Percentiles rank a stretch among this genome's conserved stretches.
These are phyloP conservation scores for Agaricus subrufescens DNA, from an alignment of 768 basidiomycete genomes.

Conservation along the genomic window DNA sequence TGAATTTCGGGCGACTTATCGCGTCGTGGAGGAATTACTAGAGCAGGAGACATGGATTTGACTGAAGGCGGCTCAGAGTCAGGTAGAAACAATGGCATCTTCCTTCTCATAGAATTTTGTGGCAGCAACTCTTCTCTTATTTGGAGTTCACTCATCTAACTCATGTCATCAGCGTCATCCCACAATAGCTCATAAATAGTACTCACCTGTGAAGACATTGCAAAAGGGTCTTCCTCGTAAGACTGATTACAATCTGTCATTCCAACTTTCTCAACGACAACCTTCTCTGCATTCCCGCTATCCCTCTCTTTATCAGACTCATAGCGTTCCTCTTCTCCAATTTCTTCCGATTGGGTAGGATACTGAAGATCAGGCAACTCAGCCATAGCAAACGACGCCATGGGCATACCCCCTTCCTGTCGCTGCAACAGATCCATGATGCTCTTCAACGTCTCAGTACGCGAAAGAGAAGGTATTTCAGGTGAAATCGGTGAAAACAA, in stretches of 20 bases:
- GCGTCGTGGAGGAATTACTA: background rate
- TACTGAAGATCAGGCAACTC: slow-evolving; percentile 6
- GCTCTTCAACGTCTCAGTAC: background rate
- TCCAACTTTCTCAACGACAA: no score
- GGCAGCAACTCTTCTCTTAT: background rate
- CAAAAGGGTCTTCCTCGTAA: background rate
- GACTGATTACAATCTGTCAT: background rate
- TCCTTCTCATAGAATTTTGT: background rate
- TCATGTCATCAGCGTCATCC: no score
- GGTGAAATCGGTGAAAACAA: background rate
- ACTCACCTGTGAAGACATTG: no score
- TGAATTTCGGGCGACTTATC: background rate
- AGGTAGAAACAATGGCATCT: slow-evolving; percentile 1
- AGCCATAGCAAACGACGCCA: background rate
- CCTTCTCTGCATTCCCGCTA: background rate
- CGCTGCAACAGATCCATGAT: no score
- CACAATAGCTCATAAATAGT: no score
- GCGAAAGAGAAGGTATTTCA: background rate
- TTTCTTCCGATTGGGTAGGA: background rate
- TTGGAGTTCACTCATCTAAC: background rate
- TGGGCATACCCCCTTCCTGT: background rate
- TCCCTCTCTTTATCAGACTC: background rate
- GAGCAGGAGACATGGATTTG: background rate
- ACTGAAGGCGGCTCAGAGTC: background rate
- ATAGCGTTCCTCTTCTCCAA: background rate